Percentiles rank a stretch among this genome's conserved stretches.
These are phyloP conservation scores for Hemisphaericaspora subhashii DNA, from an alignment of 1,139 yeast species.

Conservation along the genomic window DNA sequence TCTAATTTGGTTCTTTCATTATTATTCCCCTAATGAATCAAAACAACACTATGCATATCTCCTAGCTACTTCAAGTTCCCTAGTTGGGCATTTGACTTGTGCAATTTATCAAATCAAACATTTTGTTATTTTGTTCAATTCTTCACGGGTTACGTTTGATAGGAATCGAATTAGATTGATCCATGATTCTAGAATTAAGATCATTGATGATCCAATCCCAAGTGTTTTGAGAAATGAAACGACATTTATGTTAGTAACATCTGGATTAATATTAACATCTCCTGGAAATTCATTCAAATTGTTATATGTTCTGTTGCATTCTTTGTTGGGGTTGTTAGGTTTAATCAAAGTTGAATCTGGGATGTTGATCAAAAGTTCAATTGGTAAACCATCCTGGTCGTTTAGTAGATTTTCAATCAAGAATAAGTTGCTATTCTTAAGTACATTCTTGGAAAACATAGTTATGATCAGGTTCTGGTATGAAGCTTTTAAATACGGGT, in stretches of 20 bases:
- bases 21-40: neutral
- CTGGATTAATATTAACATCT: conserved; percentile 12
- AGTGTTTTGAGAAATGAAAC: conserved; percentile 9
- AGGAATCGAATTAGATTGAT: conserved; percentile 3
- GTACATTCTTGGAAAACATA: conserved; percentile 11
- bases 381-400: neutral
- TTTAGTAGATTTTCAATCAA: conserved; percentile 1
- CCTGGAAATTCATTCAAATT: conserved; percentile 5
- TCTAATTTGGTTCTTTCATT: conserved; percentile 9
- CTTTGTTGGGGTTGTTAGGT: conserved; percentile 10
- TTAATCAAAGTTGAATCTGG: conserved; percentile 6
- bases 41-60: conserved; percentile 10
- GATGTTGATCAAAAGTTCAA: neutral
- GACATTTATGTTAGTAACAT: conserved; percentile 12
- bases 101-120: conserved; percentile 6
- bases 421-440: conserved; percentile 7
- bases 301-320: conserved; percentile 8
- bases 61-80: conserved; percentile 6
- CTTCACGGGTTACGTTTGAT: neutral
- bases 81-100: conserved; percentile 6
- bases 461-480: conserved; percentile 12
- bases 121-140: neutral
- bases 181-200: conserved; percentile 5
- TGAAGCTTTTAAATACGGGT: conserved; percentile 8
- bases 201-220: conserved; percentile 4